phyloP scores from a whole-genome alignment of 345 rosid genomes.

The Citrus medica region DNA sequence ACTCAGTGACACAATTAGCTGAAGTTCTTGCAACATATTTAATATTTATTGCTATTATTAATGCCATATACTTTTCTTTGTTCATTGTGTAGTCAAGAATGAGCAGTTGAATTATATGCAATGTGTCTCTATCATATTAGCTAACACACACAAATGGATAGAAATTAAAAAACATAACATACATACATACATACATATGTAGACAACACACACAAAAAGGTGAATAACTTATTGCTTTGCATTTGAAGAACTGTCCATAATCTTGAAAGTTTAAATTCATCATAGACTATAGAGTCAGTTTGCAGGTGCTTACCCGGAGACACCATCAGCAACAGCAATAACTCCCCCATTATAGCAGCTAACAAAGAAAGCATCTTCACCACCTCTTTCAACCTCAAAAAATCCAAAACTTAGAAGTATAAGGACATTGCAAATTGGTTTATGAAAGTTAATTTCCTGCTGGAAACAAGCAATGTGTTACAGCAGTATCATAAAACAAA shows the following conservation, averaged over 20 bases:
- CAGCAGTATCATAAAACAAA: not conserved
- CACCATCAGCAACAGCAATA: conserved; percentile 90
- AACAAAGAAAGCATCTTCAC: conserved; percentile 82
- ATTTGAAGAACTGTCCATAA: not conserved
- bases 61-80: not conserved
- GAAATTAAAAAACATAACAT: too few species aligned
- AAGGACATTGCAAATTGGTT: not conserved
- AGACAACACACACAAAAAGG: not conserved
- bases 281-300: not conserved
- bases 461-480: not conserved
- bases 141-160: not conserved
- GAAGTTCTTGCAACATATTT: not conserved
- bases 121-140: not conserved
- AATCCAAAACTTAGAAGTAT: not conserved
- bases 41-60: not conserved
- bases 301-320: conserved; percentile 57
- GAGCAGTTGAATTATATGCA: not conserved
- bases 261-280: not conserved
- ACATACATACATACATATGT: too few species aligned
- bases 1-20: not conserved
- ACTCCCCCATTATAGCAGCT: conserved; percentile 69
- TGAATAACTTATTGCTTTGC: not conserved
- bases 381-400: conserved; percentile 64
- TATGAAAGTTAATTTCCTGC: not conserved
- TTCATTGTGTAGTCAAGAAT: not conserved